A percentile compares a stretch with the other conserved stretches of the same genome.
phyloP scores from a whole-genome alignment of 177 flowering plant species.

The Vitis hybrid region DNA sequence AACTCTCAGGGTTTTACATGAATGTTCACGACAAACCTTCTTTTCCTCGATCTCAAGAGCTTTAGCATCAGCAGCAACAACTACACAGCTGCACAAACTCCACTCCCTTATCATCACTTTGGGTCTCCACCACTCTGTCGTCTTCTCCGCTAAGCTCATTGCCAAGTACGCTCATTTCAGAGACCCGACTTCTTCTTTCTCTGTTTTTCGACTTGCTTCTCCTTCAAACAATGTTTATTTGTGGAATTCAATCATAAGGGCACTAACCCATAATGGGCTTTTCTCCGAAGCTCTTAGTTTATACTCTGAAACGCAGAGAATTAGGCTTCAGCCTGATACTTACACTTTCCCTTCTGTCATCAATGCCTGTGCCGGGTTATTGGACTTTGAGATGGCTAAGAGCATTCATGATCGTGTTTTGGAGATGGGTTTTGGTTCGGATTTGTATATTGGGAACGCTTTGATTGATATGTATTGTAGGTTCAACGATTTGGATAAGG shows the following conservation, averaged over 20 bases:
- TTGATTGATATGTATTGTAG: constrained; percentile 58
- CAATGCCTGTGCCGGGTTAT: constrained; percentile 46
- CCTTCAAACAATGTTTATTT: constrained; percentile 31
- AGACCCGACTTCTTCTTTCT: constrained; percentile 28
- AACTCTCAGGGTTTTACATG: background rate
- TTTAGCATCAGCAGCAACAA: constrained; percentile 19
- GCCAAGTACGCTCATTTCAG: constrained; percentile 43
- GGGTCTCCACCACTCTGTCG: constrained; percentile 34
- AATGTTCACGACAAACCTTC: constrained; percentile 8
- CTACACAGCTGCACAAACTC: constrained; percentile 24
- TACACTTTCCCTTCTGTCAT: constrained; percentile 57
- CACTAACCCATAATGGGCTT: constrained; percentile 41
- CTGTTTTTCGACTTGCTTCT: constrained; percentile 34
- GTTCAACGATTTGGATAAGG: constrained; percentile 31
- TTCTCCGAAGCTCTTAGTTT: constrained; percentile 34
- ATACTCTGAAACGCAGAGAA: constrained; percentile 28
- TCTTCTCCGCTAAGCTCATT: constrained; percentile 52
- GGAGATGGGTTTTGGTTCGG: constrained; percentile 46
- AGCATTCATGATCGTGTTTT: constrained; percentile 32
- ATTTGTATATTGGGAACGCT: constrained; percentile 55
- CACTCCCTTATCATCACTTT: constrained; percentile 38
- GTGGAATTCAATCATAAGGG: constrained; percentile 66
- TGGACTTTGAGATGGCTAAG: constrained; percentile 37
- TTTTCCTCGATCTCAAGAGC: constrained; percentile 27
- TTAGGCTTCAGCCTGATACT: constrained; percentile 33